These are phyloP conservation scores for Sarcodon aspratus DNA, from an alignment of 768 basidiomycete species.

Conservation along the genomic window DNA sequence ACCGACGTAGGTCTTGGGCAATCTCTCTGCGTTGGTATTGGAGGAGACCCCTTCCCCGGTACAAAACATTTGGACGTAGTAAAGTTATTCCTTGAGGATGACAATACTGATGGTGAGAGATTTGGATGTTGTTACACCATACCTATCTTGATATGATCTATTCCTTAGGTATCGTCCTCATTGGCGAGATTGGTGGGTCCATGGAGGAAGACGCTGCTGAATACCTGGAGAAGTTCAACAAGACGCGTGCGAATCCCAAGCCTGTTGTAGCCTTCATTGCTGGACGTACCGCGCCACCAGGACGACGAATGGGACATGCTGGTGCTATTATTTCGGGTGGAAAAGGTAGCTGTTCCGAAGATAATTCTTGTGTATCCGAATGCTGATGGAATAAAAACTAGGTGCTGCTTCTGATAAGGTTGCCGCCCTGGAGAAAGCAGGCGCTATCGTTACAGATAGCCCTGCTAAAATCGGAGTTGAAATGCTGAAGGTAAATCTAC, in stretches of 20 bases:
- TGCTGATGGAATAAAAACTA: conserved; percentile 14
- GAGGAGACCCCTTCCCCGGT: conserved; percentile 94
- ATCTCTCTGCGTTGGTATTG: conserved; percentile 93
- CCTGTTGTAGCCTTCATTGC: conserved; percentile 98
- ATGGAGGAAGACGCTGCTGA: conserved; percentile 99
- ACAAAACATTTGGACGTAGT: conserved; percentile 94
- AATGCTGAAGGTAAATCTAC: conserved; percentile 70
- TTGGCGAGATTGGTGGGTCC: conserved; percentile 97
- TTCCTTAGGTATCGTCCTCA: conserved; percentile 79
- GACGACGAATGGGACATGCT: conserved; percentile 96
- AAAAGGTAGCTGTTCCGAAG: conserved; percentile 48
- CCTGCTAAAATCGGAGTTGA: conserved; percentile 89
- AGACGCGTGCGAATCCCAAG: conserved; percentile 76
- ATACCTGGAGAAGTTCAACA: conserved; percentile 88
- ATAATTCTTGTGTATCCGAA: background rate
- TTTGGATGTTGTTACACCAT: background rate
- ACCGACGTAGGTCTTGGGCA: conserved; percentile 94
- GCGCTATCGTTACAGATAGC: conserved; percentile 87
- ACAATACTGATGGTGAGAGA: conserved; percentile 73
- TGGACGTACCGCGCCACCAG: conserved; percentile 94
- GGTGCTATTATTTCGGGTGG: conserved; percentile 98
- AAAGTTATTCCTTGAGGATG: conserved; percentile 93
- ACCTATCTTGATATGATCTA: background rate
- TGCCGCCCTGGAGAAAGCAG: conserved; percentile 79
- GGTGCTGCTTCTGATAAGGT: conserved; percentile 94